phyloP scores from a whole-genome alignment of 305 asterid genomes.

The Fraxinus sp. region DNA sequence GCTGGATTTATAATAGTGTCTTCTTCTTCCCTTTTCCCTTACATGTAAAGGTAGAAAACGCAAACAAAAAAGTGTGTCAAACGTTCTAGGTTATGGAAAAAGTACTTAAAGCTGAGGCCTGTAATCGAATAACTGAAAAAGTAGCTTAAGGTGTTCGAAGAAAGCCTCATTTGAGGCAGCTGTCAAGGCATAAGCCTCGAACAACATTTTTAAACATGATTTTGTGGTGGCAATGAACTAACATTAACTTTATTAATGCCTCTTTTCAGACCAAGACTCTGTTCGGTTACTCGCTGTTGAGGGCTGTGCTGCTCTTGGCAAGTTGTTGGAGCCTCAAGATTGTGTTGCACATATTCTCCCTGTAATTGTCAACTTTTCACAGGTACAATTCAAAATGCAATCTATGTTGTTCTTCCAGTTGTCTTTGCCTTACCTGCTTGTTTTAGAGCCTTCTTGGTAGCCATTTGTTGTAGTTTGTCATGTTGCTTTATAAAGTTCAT shows the following conservation, averaged over 20 bases:
- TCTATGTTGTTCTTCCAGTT: constrained; percentile 8
- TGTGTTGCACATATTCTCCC: constrained; percentile 88
- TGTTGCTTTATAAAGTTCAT: neutral
- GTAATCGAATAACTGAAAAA: too few relatives aligned
- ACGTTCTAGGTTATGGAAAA: too few relatives aligned
- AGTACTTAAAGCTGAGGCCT: too few relatives aligned
- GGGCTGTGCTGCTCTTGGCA: constrained; percentile 93
- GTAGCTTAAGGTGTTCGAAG: neutral
- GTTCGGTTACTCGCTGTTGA: constrained; percentile 90
- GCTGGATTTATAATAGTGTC: neutral
- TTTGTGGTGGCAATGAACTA: neutral
- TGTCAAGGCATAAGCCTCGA: neutral
- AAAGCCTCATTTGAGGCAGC: neutral
- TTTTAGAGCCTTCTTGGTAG: too few relatives aligned
- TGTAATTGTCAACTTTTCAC: constrained; percentile 90
- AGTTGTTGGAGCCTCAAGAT: constrained; percentile 82
- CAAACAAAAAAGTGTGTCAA: too few relatives aligned
- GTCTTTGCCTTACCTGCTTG: constrained; percentile 17
- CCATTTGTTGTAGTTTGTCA: neutral
- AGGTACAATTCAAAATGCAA: constrained; percentile 42
- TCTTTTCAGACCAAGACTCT: constrained; percentile 79
- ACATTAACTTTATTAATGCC: neutral
- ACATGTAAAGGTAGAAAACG: too few relatives aligned
- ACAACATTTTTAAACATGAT: neutral
- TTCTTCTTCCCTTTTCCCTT: too few relatives aligned